Evolutionary conservation across 495 filamentous ascomycete species (phyloP).

Genomic region (Penicillium maclennaniae): DNA sequence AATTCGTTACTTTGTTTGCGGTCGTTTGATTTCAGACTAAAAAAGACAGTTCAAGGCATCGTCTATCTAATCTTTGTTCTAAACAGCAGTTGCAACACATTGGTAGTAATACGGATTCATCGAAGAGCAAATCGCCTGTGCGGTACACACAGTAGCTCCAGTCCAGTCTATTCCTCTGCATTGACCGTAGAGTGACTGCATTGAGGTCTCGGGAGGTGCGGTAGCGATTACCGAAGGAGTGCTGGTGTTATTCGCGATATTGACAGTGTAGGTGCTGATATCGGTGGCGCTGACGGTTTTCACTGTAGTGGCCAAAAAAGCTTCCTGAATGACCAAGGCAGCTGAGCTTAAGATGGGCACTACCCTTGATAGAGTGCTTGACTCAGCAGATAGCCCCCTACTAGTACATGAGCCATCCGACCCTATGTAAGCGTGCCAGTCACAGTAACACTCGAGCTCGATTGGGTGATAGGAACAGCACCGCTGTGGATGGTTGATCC

Average conservation of each 20-base stretch:
- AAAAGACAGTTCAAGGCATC: too few relatives aligned
- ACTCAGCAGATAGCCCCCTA: slow-evolving; percentile 4
- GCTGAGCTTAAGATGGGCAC: not conserved
- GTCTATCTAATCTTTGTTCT: not conserved
- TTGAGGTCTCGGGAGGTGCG: slow-evolving; percentile 2
- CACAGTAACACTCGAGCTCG: slow-evolving; percentile 22
- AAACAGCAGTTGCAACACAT: slow-evolving; percentile 34
- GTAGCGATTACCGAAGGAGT: too few relatives aligned
- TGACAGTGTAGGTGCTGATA: too few relatives aligned
- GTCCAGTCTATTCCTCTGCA: slow-evolving; percentile 48
- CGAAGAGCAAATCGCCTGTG: slow-evolving; percentile 39
- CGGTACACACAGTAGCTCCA: slow-evolving; percentile 42
- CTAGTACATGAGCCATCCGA: slow-evolving; percentile 4
- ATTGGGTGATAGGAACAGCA: slow-evolving; percentile 23
- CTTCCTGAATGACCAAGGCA: not conserved
- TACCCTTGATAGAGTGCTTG: not conserved
- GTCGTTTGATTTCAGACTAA: too few relatives aligned
- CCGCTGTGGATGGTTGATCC: slow-evolving; percentile 42
- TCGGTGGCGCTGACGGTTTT: too few relatives aligned
- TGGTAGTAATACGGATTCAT: slow-evolving; percentile 50
- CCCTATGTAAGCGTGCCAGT: slow-evolving; percentile 18
- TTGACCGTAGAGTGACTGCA: slow-evolving; percentile 38
- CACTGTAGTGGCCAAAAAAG: not conserved
- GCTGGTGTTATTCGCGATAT: too few relatives aligned
- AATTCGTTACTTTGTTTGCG: too few relatives aligned